These are phyloP conservation scores for Climacium dendroides DNA, from an alignment of 225 moss, liverwort and hornwort genomes.

Conservation along the genomic window DNA sequence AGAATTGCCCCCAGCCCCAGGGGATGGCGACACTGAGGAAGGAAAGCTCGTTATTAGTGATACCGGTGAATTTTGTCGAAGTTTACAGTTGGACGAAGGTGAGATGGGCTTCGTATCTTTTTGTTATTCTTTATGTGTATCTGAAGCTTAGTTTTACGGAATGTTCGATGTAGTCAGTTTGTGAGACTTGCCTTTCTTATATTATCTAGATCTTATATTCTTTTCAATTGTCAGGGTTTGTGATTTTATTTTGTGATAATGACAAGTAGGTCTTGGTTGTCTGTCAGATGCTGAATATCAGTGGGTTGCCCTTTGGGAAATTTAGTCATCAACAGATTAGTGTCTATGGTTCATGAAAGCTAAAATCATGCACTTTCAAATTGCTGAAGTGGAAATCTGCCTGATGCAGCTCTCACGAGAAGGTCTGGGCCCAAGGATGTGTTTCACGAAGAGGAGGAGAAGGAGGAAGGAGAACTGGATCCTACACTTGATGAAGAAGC, in stretches of 20 bases:
- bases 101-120: neutral
- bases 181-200: neutral
- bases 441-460: slow-evolving; percentile 74
- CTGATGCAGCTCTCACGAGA: slow-evolving; percentile 65
- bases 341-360: neutral
- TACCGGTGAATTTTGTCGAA: slow-evolving; percentile 98
- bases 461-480: slow-evolving; percentile 87
- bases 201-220: neutral
- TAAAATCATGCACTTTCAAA: neutral
- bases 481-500: slow-evolving; percentile 43
- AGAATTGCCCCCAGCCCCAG: slow-evolving; percentile 23
- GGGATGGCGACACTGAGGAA: slow-evolving; percentile 46
- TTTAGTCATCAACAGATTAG: neutral
- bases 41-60: slow-evolving; percentile 85
- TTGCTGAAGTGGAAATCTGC: neutral
- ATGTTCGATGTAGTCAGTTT: neutral
- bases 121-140: neutral
- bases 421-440: slow-evolving; percentile 91
- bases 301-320: neutral
- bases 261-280: neutral
- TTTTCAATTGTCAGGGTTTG: neutral
- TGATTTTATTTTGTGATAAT: neutral
- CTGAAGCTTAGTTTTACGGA: neutral
- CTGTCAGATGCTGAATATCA: neutral
- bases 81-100: slow-evolving; percentile 97